Conservation (phyloP, 2,329 filamentous ascomycete species). For the Lecanicillium sp. region DNA sequence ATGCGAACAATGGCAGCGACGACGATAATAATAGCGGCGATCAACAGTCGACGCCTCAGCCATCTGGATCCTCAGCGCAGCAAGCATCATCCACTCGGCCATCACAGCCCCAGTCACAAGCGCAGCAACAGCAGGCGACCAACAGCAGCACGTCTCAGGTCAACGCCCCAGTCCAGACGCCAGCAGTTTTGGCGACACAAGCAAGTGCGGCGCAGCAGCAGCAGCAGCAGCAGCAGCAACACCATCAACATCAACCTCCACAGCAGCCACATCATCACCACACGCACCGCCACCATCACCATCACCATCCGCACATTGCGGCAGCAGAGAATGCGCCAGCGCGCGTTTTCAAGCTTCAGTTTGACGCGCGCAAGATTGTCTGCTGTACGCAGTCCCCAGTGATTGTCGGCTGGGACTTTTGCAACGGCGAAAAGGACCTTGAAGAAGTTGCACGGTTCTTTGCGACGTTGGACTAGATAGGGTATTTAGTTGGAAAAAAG, state of each 20-base stretch:
- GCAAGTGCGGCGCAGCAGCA: no score
- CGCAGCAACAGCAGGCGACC: background rate
- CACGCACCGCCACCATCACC: constrained; percentile 6
- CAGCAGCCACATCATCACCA: constrained; percentile 11
- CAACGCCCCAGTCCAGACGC: background rate
- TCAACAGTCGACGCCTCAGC: background rate
- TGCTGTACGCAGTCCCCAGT: constrained; percentile 87
- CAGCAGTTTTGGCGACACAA: constrained; percentile 5
- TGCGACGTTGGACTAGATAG: constrained; percentile 40
- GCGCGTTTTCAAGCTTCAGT: constrained; percentile 92
- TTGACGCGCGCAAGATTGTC: constrained; percentile 85
- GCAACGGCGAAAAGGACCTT: constrained; percentile 73
- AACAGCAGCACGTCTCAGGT: background rate
- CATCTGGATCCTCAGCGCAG: no score
- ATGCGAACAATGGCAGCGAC: constrained; percentile 6
- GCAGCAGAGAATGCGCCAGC: constrained; percentile 39
- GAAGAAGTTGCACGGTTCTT: constrained; percentile 75
- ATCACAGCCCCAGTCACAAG: no score
- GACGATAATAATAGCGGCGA: background rate
- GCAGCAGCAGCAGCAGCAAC: no score
- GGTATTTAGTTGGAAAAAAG: no score
- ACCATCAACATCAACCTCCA: constrained; percentile 4
- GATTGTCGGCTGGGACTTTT: constrained; percentile 98
- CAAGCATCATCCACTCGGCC: no score
- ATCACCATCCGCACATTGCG: constrained; percentile 36